Conservation (phyloP, 2,329 filamentous ascomycete genomes). For the Ophiocordyceps camponoti-saundersi region DNA sequence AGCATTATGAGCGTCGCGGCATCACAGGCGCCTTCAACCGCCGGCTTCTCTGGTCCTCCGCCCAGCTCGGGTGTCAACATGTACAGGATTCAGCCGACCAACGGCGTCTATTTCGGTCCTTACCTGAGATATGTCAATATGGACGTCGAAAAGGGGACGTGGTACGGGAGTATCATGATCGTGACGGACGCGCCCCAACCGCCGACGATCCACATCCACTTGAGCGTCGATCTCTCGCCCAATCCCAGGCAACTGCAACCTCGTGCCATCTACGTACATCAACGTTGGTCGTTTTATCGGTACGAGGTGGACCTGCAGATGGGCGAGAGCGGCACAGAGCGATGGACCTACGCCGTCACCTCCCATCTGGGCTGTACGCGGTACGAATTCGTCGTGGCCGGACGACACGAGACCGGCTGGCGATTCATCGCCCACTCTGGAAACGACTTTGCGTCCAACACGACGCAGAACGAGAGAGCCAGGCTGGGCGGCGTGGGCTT, state of each 20-base stretch:
- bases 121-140: conserved; percentile 95
- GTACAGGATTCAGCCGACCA: conserved; percentile 86
- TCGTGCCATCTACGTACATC: conserved; percentile 71
- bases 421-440: conserved; percentile 91
- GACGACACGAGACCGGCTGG: conserved; percentile 80
- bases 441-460: conserved; percentile 84
- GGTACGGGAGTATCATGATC: conserved; percentile 86
- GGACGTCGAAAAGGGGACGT: conserved; percentile 79
- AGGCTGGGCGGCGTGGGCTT: conserved; percentile 78
- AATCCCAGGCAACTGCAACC: conserved; percentile 79
- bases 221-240: conserved; percentile 76
- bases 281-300: conserved; percentile 89
- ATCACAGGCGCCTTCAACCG: conserved; percentile 54
- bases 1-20: conserved; percentile 70
- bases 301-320: conserved; percentile 85
- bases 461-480: conserved; percentile 69
- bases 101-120: conserved; percentile 94
- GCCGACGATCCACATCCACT: conserved; percentile 89
- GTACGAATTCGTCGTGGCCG: conserved; percentile 92
- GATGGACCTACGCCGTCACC: conserved; percentile 97
- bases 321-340: conserved; percentile 62
- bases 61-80: conserved; percentile 79
- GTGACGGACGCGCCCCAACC: conserved; percentile 84
- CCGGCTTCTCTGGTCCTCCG: conserved; percentile 80
- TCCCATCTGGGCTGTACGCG: conserved; percentile 94